Conservation (phyloP, 2,329 filamentous ascomycete genomes). For the Cercospora janseana region DNA sequence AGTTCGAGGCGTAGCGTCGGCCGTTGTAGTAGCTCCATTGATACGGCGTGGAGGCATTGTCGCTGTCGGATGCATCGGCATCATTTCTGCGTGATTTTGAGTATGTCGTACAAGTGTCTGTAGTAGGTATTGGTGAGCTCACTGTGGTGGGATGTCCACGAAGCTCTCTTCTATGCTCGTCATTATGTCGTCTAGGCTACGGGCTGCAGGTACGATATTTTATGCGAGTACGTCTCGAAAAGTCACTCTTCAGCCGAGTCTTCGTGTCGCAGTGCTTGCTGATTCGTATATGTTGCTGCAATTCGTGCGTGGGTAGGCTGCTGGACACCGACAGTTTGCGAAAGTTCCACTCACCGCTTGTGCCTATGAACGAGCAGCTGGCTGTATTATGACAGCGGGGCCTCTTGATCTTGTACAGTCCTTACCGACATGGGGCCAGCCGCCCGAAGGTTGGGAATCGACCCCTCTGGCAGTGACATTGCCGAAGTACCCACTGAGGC, state of each 20-base stretch:
- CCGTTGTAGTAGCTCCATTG: conserved; percentile 24
- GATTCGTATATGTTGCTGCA: no score
- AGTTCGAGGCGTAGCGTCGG: conserved; percentile 28
- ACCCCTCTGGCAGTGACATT: neutral
- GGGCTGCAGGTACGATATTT: neutral
- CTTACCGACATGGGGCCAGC: no score
- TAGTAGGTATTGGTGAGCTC: neutral
- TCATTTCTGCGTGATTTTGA: neutral
- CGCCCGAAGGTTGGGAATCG: neutral
- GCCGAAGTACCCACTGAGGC: conserved; percentile 11
- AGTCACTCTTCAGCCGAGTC: neutral
- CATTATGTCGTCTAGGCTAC: neutral
- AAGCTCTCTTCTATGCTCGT: neutral
- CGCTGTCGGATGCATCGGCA: neutral
- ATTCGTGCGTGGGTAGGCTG: no score
- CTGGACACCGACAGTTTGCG: no score
- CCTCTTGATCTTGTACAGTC: neutral
- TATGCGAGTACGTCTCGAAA: neutral
- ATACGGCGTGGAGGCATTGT: conserved; percentile 10
- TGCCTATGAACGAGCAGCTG: no score
- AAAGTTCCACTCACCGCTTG: no score
- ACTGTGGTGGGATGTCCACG: conserved; percentile 5
- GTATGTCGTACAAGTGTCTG: neutral
- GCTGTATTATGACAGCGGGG: no score
- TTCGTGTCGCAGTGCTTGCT: neutral